Conservation (phyloP, 306 rosid species). For the Quercus mongolica region DNA sequence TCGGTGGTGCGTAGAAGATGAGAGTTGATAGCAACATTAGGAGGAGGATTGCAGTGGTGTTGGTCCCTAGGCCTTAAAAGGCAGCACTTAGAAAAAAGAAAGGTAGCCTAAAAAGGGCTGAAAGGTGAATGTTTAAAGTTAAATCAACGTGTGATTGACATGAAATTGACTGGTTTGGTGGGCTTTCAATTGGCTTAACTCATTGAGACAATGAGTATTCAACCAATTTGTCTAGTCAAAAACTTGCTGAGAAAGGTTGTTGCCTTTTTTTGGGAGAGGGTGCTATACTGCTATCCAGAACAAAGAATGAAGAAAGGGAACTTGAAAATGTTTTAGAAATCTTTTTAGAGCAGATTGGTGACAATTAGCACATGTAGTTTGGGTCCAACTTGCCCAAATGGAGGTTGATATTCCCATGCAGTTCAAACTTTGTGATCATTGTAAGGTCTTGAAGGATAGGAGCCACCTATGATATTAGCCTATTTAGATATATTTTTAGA, state of each 20-base stretch:
- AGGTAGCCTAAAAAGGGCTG: slow-evolving; percentile 83
- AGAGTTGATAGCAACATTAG: slow-evolving; percentile 18
- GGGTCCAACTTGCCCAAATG: not conserved
- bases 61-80: slow-evolving; percentile 37
- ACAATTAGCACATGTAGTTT: not conserved
- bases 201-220: slow-evolving; percentile 28
- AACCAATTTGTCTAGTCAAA: slow-evolving; percentile 45
- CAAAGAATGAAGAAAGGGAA: not conserved
- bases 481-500: too few species aligned
- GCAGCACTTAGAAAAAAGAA: slow-evolving; percentile 42
- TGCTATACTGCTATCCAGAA: slow-evolving; percentile 23
- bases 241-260: slow-evolving; percentile 42
- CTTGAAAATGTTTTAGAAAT: not conserved
- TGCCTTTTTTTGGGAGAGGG: slow-evolving; percentile 40
- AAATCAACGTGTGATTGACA: slow-evolving; percentile 41
- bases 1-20: slow-evolving; percentile 4
- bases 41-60: slow-evolving; percentile 22
- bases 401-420: not conserved
- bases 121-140: slow-evolving; percentile 56
- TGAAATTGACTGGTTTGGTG: slow-evolving; percentile 60
- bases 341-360: not conserved
- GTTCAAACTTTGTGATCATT: not conserved
- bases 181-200: slow-evolving; percentile 38
- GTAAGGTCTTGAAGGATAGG: too few species aligned
- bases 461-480: too few species aligned